Conservation (phyloP, 495 filamentous ascomycete species). For the Penicillium crystallinum region DNA sequence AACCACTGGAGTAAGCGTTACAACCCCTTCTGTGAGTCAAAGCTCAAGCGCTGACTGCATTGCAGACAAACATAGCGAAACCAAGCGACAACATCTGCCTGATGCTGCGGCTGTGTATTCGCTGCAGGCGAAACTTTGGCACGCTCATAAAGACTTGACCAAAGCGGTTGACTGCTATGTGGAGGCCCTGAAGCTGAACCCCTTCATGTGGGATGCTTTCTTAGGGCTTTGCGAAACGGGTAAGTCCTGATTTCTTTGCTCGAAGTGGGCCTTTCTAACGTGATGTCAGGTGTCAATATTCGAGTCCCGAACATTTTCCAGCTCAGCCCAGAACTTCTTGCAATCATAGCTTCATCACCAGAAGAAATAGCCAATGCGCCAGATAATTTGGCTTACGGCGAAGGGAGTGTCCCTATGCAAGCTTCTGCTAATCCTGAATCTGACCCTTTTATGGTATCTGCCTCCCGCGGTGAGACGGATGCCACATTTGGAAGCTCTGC, state of each 20-base stretch:
- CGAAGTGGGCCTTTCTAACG: conserved; percentile 20
- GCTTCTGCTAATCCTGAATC: conserved; percentile 37
- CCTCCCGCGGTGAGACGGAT: conserved; percentile 36
- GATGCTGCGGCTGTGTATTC: conserved; percentile 79
- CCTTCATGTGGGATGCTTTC: conserved; percentile 99
- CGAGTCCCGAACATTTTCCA: conserved; percentile 82
- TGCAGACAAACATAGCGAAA: conserved; percentile 65
- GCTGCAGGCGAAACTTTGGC: conserved; percentile 81
- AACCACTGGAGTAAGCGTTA: conserved; percentile 61
- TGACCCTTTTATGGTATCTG: conserved; percentile 45
- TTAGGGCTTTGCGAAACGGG: conserved; percentile 67
- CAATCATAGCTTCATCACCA: conserved; percentile 39
- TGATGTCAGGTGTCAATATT: conserved; percentile 61
- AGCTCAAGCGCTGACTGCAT: neutral
- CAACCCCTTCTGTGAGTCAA: conserved; percentile 4
- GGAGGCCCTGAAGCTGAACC: conserved; percentile 81
- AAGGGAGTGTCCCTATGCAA: conserved; percentile 39
- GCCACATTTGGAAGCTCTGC: conserved; percentile 46
- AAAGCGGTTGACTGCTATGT: conserved; percentile 81
- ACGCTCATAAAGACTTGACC: conserved; percentile 70
- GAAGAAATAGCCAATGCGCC: conserved; percentile 31
- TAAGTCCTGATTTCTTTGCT: conserved; percentile 28
- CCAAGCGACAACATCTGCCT: conserved; percentile 59
- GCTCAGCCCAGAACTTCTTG: conserved; percentile 60
- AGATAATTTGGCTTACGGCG: conserved; percentile 34